These are phyloP conservation scores for Sporothrix curviconia DNA, from an alignment of 2,329 filamentous ascomycete genomes.

Conservation along the genomic window DNA sequence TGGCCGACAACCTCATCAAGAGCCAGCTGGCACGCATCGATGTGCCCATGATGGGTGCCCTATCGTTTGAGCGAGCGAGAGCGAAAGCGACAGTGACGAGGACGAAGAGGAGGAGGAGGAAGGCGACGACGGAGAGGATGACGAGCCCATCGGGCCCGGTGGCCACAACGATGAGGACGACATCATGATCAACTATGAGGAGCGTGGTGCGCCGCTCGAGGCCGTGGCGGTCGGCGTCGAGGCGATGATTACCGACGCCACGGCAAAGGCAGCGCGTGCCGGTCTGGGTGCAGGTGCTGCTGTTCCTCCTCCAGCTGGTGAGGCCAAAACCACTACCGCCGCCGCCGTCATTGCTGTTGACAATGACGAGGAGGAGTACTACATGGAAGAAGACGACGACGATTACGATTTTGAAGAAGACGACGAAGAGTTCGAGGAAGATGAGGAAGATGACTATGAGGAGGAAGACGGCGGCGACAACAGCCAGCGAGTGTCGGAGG, in stretches of 20 bases:
- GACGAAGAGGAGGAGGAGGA: conserved; percentile 23
- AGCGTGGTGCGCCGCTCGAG: conserved; percentile 23
- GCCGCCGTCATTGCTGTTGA: conserved; percentile 15
- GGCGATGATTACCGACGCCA: not conserved
- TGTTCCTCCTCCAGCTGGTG: not conserved
- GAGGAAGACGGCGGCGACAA: conserved; percentile 1
- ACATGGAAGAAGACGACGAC: conserved; percentile 7
- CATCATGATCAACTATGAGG: conserved; percentile 23
- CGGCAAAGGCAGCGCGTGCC: not conserved
- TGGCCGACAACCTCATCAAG: conserved; percentile 42
- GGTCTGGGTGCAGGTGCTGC: conserved; percentile 1
- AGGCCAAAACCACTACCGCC: not conserved
- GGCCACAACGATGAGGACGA: conserved; percentile 25
- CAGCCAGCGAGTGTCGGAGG: conserved; percentile 21
- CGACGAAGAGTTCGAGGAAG: conserved; percentile 9
- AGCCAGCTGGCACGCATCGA: conserved; percentile 41
- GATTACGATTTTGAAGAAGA: conserved; percentile 5
- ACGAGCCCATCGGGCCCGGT: conserved; percentile 20
- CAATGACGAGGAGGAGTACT: conserved; percentile 18
- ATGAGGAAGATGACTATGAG: conserved; percentile 17
- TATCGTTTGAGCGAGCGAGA: conserved; percentile 39
- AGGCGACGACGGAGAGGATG: conserved; percentile 24
- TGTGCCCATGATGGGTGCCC: conserved; percentile 38
- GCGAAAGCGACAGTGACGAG: conserved; percentile 32
- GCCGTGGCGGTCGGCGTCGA: conserved; percentile 19